Conservation (phyloP, 1,284 basidiomycete genomes). For the Puccinia hordei region DNA sequence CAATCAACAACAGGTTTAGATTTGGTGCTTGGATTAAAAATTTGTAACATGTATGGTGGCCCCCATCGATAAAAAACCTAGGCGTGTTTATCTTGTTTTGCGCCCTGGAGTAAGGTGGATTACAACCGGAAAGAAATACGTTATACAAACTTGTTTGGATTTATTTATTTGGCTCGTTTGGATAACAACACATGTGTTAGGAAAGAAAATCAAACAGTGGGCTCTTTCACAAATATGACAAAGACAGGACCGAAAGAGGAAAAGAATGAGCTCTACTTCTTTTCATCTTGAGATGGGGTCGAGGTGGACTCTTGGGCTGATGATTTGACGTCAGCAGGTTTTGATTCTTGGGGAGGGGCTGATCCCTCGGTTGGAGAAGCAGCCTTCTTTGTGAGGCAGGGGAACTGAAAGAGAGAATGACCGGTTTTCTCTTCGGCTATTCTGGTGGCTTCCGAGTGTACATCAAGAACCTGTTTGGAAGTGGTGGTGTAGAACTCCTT, state of each 20-base stretch:
- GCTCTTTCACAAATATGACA: neutral
- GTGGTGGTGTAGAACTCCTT: conserved; percentile 74
- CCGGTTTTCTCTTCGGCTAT: conserved; percentile 66
- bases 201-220: neutral
- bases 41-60: no score
- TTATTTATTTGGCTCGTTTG: conserved; percentile 3
- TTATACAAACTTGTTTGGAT: conserved; percentile 7
- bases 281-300: neutral
- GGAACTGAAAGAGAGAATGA: conserved; percentile 33
- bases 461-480: conserved; percentile 76
- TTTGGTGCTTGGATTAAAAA: neutral
- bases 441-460: conserved; percentile 81
- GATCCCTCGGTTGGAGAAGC: neutral
- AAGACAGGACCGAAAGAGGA: neutral
- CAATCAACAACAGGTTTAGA: neutral
- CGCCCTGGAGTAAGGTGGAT: neutral
- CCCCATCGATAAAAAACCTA: neutral
- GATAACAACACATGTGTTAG: neutral
- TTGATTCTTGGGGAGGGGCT: neutral
- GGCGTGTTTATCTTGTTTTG: neutral
- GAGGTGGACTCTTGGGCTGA: neutral
- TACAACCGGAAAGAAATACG: neutral
- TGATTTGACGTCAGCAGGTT: neutral
- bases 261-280: neutral
- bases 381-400: neutral